Evolutionary conservation across 352 stramenopile species (phyloP), one percentile per base, ranked within the genome.

Genomic region (Pythium plurisporium): DNA sequence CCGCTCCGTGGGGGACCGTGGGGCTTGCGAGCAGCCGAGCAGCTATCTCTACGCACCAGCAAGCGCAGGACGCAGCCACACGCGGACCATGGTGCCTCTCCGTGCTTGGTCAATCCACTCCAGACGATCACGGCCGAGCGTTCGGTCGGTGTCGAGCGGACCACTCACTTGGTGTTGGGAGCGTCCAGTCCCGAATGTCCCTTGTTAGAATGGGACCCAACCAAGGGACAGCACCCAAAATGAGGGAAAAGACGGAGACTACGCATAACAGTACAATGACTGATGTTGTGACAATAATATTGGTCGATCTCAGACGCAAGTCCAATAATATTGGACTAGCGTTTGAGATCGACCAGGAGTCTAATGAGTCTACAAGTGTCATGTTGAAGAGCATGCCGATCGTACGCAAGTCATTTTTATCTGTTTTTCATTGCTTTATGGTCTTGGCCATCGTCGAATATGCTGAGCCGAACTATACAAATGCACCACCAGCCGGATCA

Each of bases 21-120:
- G n/a, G n/a, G n/a, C n/a, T n/a, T n/a, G n/a, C n/a, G n/a, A n/a
- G n/a, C 1, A 17, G 36, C 6, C 26, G n/a, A 44, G 2, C n/a
- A 26, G 17, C 8, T 17, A 44, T 27, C 20, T 12, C 34, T 22
- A 78, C 71, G 56, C 59, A 87, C 73, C 74, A 61, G 62, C 51
- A 54, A 82, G 65, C 55, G 74, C 72, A 19, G 79, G 79, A 70
- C 79, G 79, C 55, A 89, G 73, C 70, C 73, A 83, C 65, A 87
- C 79, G 69, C 76, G 76, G 72, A 89, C 70, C 79, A 89, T 89
- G 60, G 55, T 64, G 64, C 54, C 66, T 62, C 58, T 68, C 47
- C 43, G 48, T 50, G 25, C 46, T 62, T 50, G 54, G 19, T 51
- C 55, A 55, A 56, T 57, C 37, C 36, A 57, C 50, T 59, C 50